Conservation (phyloP, 202 grass and related monocot genomes). For the Hordeum pubiflorum region DNA sequence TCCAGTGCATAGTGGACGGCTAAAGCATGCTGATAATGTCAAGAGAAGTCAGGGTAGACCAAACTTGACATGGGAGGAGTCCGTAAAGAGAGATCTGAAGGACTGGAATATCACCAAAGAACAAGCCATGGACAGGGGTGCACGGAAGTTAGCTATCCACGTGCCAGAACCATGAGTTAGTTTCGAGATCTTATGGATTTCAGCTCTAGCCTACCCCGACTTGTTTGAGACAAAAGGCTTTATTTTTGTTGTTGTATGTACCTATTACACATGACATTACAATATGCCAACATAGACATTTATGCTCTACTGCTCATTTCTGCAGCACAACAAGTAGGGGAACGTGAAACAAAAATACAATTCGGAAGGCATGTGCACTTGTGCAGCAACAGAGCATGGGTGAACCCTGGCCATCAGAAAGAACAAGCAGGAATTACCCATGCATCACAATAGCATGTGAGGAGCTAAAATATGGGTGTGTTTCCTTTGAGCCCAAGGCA, state of each 20-base stretch:
- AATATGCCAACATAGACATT: slow-evolving; percentile 9
- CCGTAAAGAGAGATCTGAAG: too few relatives aligned
- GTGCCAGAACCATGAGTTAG: too few relatives aligned
- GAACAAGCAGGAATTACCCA: neutral
- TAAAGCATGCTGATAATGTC: too few relatives aligned
- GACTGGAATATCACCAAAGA: too few relatives aligned
- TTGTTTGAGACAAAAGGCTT: too few relatives aligned
- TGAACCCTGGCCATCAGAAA: neutral
- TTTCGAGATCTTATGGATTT: too few relatives aligned
- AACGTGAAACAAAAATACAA: slow-evolving; percentile 4
- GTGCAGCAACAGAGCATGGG: neutral
- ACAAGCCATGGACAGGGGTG: too few relatives aligned
- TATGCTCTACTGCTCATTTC: slow-evolving; percentile 9
- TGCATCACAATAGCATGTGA: neutral
- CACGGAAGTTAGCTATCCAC: too few relatives aligned
- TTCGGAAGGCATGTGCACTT: slow-evolving; percentile 8
- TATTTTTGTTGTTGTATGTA: neutral
- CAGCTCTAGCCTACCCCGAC: too few relatives aligned
- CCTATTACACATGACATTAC: neutral
- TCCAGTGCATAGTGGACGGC: too few relatives aligned
- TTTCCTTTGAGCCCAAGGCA: neutral
- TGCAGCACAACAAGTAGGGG: slow-evolving; percentile 1
- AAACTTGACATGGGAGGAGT: too few relatives aligned
- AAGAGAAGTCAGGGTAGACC: too few relatives aligned
- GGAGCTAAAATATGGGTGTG: slow-evolving; percentile 1